phyloP scores from a whole-genome alignment of 108 stramenopile species.

The Mediolabrus comicus region DNA sequence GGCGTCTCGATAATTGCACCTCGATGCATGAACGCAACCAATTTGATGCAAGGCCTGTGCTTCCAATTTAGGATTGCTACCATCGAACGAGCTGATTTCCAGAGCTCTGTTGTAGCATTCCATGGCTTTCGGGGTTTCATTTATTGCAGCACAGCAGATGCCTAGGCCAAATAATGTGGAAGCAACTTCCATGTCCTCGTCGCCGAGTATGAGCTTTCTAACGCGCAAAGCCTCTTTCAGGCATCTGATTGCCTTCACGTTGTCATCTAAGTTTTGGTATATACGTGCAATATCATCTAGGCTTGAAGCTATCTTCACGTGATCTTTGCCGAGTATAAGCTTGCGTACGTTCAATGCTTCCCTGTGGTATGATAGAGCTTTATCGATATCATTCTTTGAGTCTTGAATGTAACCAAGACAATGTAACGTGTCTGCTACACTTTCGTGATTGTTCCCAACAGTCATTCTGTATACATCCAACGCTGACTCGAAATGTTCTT shows the following conservation, averaged over 20 bases:
- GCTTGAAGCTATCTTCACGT: constrained; percentile 44
- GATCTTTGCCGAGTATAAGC: constrained; percentile 42
- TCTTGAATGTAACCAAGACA: constrained; percentile 45
- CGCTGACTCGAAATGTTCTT: constrained; percentile 31
- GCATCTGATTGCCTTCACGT: constrained; percentile 46
- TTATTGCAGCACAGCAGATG: constrained; percentile 39
- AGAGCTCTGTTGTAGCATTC: constrained; percentile 47
- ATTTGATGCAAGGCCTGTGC: constrained; percentile 66
- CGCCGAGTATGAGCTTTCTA: constrained; percentile 31
- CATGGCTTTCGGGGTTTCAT: constrained; percentile 39
- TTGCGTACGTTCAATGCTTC: constrained; percentile 47
- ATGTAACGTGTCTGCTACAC: constrained; percentile 41
- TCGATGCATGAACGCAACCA: constrained; percentile 44
- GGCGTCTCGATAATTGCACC: constrained; percentile 40
- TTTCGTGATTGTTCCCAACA: constrained; percentile 43
- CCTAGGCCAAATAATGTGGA: constrained; percentile 59
- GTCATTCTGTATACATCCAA: constrained; percentile 33
- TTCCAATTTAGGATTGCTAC: constrained; percentile 37
- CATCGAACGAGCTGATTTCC: constrained; percentile 28
- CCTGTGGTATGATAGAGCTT: constrained; percentile 52
- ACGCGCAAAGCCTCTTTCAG: constrained; percentile 54
- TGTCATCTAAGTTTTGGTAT: constrained; percentile 45
- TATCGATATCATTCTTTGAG: constrained; percentile 24
- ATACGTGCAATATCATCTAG: constrained; percentile 52
- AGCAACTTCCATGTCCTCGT: constrained; percentile 45